Conservation (phyloP, 495 filamentous ascomycete genomes). For the Penicillium argentinense region DNA sequence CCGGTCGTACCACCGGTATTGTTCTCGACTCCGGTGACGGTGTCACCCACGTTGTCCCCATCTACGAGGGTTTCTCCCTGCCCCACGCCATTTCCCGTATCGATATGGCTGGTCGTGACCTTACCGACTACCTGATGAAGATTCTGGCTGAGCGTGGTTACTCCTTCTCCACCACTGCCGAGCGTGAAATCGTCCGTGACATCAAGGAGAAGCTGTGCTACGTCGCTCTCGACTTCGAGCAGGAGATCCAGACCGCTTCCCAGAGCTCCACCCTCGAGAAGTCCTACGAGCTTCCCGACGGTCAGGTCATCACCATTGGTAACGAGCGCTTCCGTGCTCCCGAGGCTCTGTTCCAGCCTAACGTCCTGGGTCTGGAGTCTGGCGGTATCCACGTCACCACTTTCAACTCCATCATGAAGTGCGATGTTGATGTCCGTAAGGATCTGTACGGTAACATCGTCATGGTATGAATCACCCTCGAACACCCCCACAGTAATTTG, state of each 20-base stretch:
- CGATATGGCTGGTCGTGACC: slow-evolving; percentile 99
- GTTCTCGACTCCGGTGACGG: slow-evolving; percentile 99
- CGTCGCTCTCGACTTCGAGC: slow-evolving; percentile 98
- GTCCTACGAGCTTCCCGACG: slow-evolving; percentile 99
- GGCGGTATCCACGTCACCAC: slow-evolving; percentile 99
- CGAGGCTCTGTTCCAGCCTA: slow-evolving; percentile 98
- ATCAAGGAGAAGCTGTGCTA: slow-evolving; percentile 99
- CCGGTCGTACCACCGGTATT: slow-evolving; percentile 99
- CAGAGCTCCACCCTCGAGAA: slow-evolving; percentile 98
- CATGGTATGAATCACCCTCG: slow-evolving; percentile 84
- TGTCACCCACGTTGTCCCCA: slow-evolving; percentile 99
- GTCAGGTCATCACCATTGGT: slow-evolving; percentile 99
- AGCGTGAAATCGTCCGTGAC: slow-evolving; percentile 99
- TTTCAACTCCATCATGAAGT: slow-evolving; percentile 99
- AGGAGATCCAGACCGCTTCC: slow-evolving; percentile 99
- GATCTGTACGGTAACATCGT: slow-evolving; percentile 99
- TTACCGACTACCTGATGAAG: slow-evolving; percentile 99
- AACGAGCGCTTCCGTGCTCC: slow-evolving; percentile 99
- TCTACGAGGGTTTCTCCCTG: slow-evolving; percentile 99
- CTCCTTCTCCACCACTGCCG: slow-evolving; percentile 98
- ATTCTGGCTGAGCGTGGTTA: slow-evolving; percentile 98
- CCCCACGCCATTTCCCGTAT: slow-evolving; percentile 99
- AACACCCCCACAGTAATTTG: no score
- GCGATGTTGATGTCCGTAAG: slow-evolving; percentile 99
- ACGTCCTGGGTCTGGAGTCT: slow-evolving; percentile 94